Conservation (phyloP, 2,329 filamentous ascomycete species). For the Fusarium redolens region DNA sequence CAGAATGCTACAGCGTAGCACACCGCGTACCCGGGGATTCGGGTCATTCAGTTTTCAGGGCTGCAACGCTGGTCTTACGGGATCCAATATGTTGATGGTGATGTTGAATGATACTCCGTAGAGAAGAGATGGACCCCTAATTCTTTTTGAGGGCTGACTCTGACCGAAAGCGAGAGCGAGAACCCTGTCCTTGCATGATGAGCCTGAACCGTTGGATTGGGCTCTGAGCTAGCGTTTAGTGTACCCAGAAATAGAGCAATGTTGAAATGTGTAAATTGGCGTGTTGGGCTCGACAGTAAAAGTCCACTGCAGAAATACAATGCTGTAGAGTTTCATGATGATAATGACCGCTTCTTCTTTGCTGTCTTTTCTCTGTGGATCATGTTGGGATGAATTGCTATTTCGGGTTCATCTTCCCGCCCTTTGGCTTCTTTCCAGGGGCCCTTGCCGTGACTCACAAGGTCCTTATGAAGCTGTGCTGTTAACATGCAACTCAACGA, state of each 20-base stretch:
- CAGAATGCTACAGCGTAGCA: conserved; percentile 9
- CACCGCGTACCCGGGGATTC: conserved; percentile 36
- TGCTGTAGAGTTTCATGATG: neutral
- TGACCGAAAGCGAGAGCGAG: conserved; percentile 12
- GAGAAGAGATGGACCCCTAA: conserved; percentile 25
- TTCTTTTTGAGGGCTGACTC: conserved; percentile 12
- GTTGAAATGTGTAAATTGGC: conserved; percentile 1
- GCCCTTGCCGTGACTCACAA: conserved; percentile 20
- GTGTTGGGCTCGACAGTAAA: neutral
- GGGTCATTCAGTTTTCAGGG: conserved; percentile 26
- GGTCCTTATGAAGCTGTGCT: neutral
- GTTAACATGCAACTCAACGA: neutral
- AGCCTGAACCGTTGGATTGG: conserved; percentile 44
- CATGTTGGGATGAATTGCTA: conserved; percentile 15
- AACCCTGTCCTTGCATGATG: conserved; percentile 37
- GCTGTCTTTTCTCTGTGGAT: conserved; percentile 12
- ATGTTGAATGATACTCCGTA: neutral
- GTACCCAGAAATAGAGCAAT: conserved; percentile 19
- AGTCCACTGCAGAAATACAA: neutral
- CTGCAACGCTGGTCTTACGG: conserved; percentile 30
- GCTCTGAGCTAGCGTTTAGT: conserved; percentile 26
- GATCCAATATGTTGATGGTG: conserved; percentile 11
- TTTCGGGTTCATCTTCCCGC: conserved; percentile 3
- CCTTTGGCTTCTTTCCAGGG: conserved; percentile 3
- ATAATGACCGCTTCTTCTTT: conserved; percentile 5